Evolutionary conservation across 164 flowering plant genomes (phyloP), one percentile per base, ranked within the genome.

Genomic region (Piper betle): DNA sequence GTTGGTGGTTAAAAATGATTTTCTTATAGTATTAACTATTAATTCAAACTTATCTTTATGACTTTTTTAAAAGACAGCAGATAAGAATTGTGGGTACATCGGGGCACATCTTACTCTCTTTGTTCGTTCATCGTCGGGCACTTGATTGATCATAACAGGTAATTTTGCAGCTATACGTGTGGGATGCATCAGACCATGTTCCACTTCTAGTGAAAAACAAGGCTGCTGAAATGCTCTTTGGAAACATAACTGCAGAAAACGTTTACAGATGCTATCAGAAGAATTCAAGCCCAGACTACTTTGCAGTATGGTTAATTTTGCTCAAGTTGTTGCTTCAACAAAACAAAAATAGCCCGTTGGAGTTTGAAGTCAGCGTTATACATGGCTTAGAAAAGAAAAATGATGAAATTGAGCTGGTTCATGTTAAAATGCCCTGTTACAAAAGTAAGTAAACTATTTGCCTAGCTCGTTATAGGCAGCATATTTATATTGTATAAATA

Each of bases 181-280:
- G 91, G 88, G 93, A 86, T 69, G 78, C 78, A 61, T 74, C 73
- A 17, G 80, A 73, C 13, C 74, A 71, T 55, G 46, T 86, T 58
- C 86, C 88, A 4, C 69, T 88, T 65, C 76, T 79, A 3, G 81
- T 86, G 55, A 79, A 52, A 60, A 88, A 86, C 72, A 79, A 74
- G 67, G 84, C 83, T 39, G 96, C 96, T 41, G 88, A 84, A 70
- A 37, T 83, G 42, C 69, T 88, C 66, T 88, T 86, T 69, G 96
- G 84, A 59, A 79, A 80, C 71, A 79, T 88, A 55, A 67, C 62
- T 50, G 96, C 96, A 43, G 88, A 83, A 64, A 75, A 54, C 54
- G 84, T 86, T 40, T 66, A 78, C 56, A 40, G 50, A 37, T 71
- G 80, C 73, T 80, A 69, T 58, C 70, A 46, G 63, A 62, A 17